Base-by-base conservation (phyloP, 2,329 filamentous ascomycete genomes). In the Sporothrix pallida region DNA sequence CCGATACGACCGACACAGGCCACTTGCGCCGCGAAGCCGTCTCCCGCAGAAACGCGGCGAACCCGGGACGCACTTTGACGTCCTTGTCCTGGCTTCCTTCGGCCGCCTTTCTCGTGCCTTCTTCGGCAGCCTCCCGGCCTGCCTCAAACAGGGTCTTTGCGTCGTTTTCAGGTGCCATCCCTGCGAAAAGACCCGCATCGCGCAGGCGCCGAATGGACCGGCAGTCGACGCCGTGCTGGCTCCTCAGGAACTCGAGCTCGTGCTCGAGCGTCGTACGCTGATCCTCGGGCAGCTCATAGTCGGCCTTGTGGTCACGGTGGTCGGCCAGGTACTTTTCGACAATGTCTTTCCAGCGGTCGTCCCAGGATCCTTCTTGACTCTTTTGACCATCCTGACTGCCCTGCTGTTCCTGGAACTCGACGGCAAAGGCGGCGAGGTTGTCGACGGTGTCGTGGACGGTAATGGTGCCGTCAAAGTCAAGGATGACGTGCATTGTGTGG, bases 381-480 rank as follows among this genome's bases (percentile, higher is more conserved):
- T 37, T 37, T 37, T 37, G 31, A 3, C 31, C 31, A 5, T 3
- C 31, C 31, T 37, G 31, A 7, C 31, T 37, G 31, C 7, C 52
- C 13, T 50, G 70, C 46, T 54, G 37, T 10, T 77, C 75, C 72
- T 82, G 80, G 73, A 80, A 80, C 23, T 75, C 76, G 60, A 87
- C 83, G 71, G 84, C 85, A 31, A 82, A 82, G 20, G 81, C 76
- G 63, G 84, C 86, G 4, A 90, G 83, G 56, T 82, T 79, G 72
- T 80, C 79, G 56, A 89, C 86, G 56, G 87, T 89, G 80, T 90
- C 88, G 44, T 83, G 74, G 13, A 81, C 80, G 20, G 88, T 89
- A 76, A 90, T 88, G 17, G 88, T 90, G 74, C 87, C 86, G 79
- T 90, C 88, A 78, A 90, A 90, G 77, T 90, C 88, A 23, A 90